Evolutionary conservation across 352 stramenopile genomes (phyloP).

Genomic region (Phytophthora agathidicida): DNA sequence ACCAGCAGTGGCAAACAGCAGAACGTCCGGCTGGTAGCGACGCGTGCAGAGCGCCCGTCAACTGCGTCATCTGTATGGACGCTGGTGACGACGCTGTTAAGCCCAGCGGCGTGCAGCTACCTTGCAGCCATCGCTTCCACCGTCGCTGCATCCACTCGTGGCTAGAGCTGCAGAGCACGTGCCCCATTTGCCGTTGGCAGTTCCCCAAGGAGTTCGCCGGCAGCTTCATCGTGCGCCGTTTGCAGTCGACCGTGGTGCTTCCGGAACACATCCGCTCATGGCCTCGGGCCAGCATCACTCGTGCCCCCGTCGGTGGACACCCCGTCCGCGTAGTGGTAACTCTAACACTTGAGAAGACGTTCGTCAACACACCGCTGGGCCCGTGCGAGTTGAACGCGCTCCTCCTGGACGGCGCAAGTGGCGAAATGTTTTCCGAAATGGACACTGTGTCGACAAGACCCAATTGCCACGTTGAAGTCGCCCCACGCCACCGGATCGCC

Average conservation of each 20-base stretch:
- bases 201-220: slow-evolving; percentile 66
- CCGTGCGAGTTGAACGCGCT: slow-evolving; percentile 50
- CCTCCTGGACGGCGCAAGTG: slow-evolving; percentile 29
- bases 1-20: slow-evolving; percentile 17
- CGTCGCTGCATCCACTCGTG: slow-evolving; percentile 88
- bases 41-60: slow-evolving; percentile 17
- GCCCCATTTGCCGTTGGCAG: slow-evolving; percentile 92
- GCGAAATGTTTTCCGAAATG: slow-evolving; percentile 28
- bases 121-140: slow-evolving; percentile 93
- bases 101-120: slow-evolving; percentile 50
- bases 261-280: slow-evolving; percentile 23
- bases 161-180: slow-evolving; percentile 88
- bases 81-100: slow-evolving; percentile 42
- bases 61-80: slow-evolving; percentile 91
- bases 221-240: slow-evolving; percentile 52
- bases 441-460: neutral
- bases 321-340: slow-evolving; percentile 49
- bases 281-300: slow-evolving; percentile 28
- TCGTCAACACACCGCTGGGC: slow-evolving; percentile 9
- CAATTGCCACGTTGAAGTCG: neutral
- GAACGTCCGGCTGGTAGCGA: slow-evolving; percentile 8
- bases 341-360: slow-evolving; percentile 51
- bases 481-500: slow-evolving; percentile 5
- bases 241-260: slow-evolving; percentile 54
- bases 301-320: slow-evolving; percentile 35